phyloP scores from a whole-genome alignment of 441 rosid genomes.

The Melastoma candidum region DNA sequence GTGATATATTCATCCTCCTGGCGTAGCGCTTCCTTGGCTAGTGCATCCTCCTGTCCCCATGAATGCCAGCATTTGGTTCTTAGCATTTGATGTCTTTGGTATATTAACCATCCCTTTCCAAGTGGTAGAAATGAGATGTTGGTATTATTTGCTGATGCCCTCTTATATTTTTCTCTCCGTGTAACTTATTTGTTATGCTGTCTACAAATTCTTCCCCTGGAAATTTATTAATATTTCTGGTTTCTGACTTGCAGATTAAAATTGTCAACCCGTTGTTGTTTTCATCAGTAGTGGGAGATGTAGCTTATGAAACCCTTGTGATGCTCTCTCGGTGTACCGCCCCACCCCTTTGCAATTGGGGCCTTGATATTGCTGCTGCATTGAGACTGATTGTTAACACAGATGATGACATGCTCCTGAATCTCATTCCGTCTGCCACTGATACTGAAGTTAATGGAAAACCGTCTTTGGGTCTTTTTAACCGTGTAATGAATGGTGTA shows the following conservation, averaged over 20 bases:
- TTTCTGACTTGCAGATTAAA: conserved; percentile 45
- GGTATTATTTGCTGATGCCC: background rate
- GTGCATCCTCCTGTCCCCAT: too few relatives aligned
- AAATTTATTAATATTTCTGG: background rate
- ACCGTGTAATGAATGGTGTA: conserved; percentile 66
- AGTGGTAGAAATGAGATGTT: too few relatives aligned
- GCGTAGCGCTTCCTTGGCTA: too few relatives aligned
- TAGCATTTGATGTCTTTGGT: too few relatives aligned
- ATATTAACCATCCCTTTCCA: too few relatives aligned
- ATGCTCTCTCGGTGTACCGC: conserved; percentile 82
- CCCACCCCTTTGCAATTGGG: conserved; percentile 90
- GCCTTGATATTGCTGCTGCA: conserved; percentile 92
- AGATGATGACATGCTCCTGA: conserved; percentile 43
- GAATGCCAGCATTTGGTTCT: too few relatives aligned
- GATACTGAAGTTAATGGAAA: conserved; percentile 45
- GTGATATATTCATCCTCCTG: too few relatives aligned
- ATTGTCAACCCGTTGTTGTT: conserved; percentile 85
- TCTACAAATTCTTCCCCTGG: background rate
- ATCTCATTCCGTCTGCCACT: conserved; percentile 36
- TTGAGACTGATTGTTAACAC: conserved; percentile 63
- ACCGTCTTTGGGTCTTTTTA: conserved; percentile 61
- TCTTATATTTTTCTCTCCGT: background rate
- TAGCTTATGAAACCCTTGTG: conserved; percentile 79
- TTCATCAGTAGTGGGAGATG: conserved; percentile 73
- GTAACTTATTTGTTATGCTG: background rate